Evolutionary conservation across 805 yeast species (phyloP), one percentile per base, ranked within the genome.

Genomic region (Wickerhamomyces tratensis): DNA sequence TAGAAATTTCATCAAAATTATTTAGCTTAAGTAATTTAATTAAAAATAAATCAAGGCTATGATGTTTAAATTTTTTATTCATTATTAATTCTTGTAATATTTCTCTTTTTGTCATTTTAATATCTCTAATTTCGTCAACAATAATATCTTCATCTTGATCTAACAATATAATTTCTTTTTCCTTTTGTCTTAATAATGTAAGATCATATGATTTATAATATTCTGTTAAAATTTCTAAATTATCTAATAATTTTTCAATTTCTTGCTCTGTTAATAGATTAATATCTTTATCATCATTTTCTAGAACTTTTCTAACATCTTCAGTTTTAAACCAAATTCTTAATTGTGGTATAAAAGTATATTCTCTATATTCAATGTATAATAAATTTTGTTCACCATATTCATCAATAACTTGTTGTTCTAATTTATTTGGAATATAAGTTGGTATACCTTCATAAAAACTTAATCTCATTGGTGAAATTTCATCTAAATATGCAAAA

Each of bases 391-490:
- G 66, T 35, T 61, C 55, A 6, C 57, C 48, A 45, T 81, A 81
- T 54, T 81, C 87, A 12, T 64, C 62, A 7, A 54, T 54, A 35
- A 81, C 56, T 4, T 71, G 58, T 4, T 57, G 52, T 13, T 66
- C 50, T 48, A 60, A 69, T 34, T 69, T 62, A 36, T 64, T 55
- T 1, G 87, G 87, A 12, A 81, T 61, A 46, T 77, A 70, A 4
- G 78, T 74, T 26, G 72, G 67, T n/a, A 75, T 74, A 11, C 80
- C 79, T 53, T 82, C 87, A 49, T 74, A 74, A 42, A 65, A 55
- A 0, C 83, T 66, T 33, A 68, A 51, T 12, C 65, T 54, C 43
- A 83, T 54, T 2, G 86, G 85, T 6, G 74, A 65, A 8, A 27
- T 8, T 27, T 27, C 30, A 8, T 27, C 30, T 13, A 82, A 43